Conservation (phyloP, 2,329 filamentous ascomycete genomes). For the Fusarium sp. region DNA sequence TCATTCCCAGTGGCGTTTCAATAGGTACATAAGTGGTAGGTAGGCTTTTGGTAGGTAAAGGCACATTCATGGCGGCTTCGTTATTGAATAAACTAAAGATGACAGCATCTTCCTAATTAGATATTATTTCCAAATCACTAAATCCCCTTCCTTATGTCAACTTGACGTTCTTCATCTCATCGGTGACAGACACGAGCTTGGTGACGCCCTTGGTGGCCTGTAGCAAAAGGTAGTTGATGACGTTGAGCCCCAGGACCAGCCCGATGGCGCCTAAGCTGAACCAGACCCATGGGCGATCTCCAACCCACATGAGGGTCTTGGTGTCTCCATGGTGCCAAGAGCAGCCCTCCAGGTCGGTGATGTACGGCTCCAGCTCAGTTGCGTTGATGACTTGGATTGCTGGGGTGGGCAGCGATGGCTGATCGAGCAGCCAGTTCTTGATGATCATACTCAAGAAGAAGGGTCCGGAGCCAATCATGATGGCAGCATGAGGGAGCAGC, state of each 20-base stretch:
- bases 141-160: constrained; percentile 25
- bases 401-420: constrained; percentile 48
- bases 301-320: constrained; percentile 61
- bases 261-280: constrained; percentile 46
- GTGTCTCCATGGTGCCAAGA: constrained; percentile 62
- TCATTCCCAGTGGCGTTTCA: background rate
- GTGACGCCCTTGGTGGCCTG: constrained; percentile 22
- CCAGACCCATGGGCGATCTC: constrained; percentile 50
- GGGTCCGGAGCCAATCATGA: constrained; percentile 83
- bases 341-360: constrained; percentile 53
- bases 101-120: background rate
- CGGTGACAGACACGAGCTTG: constrained; percentile 12
- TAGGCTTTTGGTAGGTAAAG: background rate
- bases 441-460: constrained; percentile 81
- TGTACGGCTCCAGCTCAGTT: constrained; percentile 44
- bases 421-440: constrained; percentile 75
- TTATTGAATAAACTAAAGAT: background rate
- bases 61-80: background rate
- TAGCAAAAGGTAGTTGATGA: constrained; percentile 31
- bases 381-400: constrained; percentile 46
- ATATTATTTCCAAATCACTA: background rate
- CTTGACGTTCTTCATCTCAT: constrained; percentile 36
- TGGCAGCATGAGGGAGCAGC: constrained; percentile 76
- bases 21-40: background rate
- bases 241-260: constrained; percentile 23